Percentiles rank a stretch among this genome's conserved stretches.
Evolutionary conservation across 2,329 filamentous ascomycete species (phyloP).

Genomic region (Colletotrichum brevisporum): DNA sequence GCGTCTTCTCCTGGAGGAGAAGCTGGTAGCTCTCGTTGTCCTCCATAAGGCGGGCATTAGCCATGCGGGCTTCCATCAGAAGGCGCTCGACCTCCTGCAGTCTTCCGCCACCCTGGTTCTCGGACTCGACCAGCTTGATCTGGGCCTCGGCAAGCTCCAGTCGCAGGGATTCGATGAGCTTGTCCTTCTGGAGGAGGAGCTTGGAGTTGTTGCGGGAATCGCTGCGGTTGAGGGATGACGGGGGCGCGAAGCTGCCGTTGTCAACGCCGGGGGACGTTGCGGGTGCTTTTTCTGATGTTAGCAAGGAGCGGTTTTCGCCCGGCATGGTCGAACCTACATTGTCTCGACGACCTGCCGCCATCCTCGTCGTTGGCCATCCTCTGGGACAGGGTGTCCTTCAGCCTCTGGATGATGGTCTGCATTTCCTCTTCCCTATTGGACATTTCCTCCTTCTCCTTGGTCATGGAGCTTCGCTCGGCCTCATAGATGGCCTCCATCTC

Average conservation of each 20-base stretch:
- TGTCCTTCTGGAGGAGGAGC: conserved; percentile 93
- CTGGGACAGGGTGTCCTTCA: conserved; percentile 91
- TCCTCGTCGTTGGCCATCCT: conserved; percentile 74
- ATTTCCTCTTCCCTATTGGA: conserved; percentile 89
- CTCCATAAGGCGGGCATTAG: conserved; percentile 96
- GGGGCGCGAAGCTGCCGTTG: conserved; percentile 85
- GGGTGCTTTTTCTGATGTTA: conserved; percentile 21
- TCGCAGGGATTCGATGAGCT: conserved; percentile 91
- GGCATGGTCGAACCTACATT: conserved; percentile 60
- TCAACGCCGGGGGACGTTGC: conserved; percentile 77
- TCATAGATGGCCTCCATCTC: conserved; percentile 96
- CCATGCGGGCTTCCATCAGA: conserved; percentile 93
- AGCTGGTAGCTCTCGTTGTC: conserved; percentile 99
- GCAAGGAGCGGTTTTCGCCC: conserved; percentile 7
- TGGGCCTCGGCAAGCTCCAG: conserved; percentile 95
- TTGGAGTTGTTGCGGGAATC: conserved; percentile 92
- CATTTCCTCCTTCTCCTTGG: conserved; percentile 93
- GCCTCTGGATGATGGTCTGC: conserved; percentile 87
- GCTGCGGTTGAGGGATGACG: conserved; percentile 86
- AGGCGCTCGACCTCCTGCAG: conserved; percentile 91
- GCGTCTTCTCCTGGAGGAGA: conserved; percentile 91
- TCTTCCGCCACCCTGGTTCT: conserved; percentile 90
- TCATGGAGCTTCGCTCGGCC: conserved; percentile 86
- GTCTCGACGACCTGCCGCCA: conserved; percentile 66
- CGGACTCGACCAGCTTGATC: conserved; percentile 94